Evolutionary conservation across 2,329 filamentous ascomycete genomes (phyloP).

Genomic region (Juglanconis sp.): DNA sequence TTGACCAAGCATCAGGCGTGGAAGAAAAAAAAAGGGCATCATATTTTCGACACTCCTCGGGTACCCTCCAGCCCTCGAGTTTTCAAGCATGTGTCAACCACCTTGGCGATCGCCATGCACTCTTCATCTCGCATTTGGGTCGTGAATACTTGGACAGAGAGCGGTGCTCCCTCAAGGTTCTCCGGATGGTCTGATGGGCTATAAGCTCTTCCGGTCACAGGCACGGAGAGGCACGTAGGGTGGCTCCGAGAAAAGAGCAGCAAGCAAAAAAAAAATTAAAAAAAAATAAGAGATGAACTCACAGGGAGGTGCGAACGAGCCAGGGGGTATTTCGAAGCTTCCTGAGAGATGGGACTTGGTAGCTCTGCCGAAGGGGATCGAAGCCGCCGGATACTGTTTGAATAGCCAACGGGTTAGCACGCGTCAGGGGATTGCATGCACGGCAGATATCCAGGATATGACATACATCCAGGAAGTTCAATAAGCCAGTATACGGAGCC

Average conservation of each 20-base stretch:
- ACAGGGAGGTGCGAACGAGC: conserved; percentile 13
- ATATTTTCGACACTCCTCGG: not conserved
- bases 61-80: not conserved
- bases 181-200: conserved; percentile 5
- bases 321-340: not conserved
- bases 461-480: conserved; percentile 20
- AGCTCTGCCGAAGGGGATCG: conserved; percentile 7
- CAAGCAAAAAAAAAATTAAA: too few relatives aligned
- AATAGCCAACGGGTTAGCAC: not conserved
- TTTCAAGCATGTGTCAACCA: conserved; percentile 14
- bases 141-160: conserved; percentile 17
- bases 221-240: too few relatives aligned
- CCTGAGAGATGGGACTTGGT: not conserved
- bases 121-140: conserved; percentile 20
- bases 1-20: not conserved
- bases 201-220: not conserved
- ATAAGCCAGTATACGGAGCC: conserved; percentile 15
- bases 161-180: conserved; percentile 15
- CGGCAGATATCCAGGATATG: too few relatives aligned
- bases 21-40: not conserved
- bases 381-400: conserved; percentile 14
- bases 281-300: not conserved
- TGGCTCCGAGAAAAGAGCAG: too few relatives aligned
- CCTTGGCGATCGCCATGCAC: conserved; percentile 17
- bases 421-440: not conserved